Conservation (phyloP, 345 rosid genomes). For the Hirschfeldia incana region DNA sequence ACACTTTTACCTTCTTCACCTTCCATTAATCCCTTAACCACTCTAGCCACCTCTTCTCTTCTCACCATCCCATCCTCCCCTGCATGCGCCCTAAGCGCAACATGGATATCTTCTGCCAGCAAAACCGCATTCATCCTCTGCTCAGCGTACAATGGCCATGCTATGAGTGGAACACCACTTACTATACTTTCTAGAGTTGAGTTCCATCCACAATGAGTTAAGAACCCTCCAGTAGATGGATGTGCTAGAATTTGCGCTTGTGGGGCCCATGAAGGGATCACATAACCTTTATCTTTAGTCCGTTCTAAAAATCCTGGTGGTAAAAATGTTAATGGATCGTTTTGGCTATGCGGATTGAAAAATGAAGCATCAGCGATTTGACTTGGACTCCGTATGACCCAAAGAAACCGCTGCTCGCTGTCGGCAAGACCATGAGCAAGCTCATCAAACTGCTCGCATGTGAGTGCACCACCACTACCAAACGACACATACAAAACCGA, state of each 20-base stretch:
- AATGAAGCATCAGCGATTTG: slow-evolving; percentile 54
- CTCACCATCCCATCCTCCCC: slow-evolving; percentile 47
- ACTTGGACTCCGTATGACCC: slow-evolving; percentile 77
- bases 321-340: slow-evolving; percentile 55
- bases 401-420: slow-evolving; percentile 77
- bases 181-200: slow-evolving; percentile 76
- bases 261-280: slow-evolving; percentile 85
- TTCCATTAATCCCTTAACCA: slow-evolving; percentile 63
- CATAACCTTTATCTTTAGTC: slow-evolving; percentile 57
- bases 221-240: slow-evolving; percentile 74
- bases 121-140: slow-evolving; percentile 81
- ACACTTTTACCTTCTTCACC: slow-evolving; percentile 74
- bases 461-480: slow-evolving; percentile 92
- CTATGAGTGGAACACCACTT: slow-evolving; percentile 78
- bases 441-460: slow-evolving; percentile 62
- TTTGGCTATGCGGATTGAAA: slow-evolving; percentile 47
- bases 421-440: slow-evolving; percentile 76
- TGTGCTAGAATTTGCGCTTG: slow-evolving; percentile 77
- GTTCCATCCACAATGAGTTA: slow-evolving; percentile 92
- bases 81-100: slow-evolving; percentile 47
- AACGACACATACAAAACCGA: slow-evolving; percentile 84
- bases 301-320: slow-evolving; percentile 71
- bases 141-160: slow-evolving; percentile 91
- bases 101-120: slow-evolving; percentile 48
- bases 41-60: slow-evolving; percentile 56